Base-by-base conservation (phyloP, 768 basidiomycete species). In the Rhodotorula toruloides region DNA sequence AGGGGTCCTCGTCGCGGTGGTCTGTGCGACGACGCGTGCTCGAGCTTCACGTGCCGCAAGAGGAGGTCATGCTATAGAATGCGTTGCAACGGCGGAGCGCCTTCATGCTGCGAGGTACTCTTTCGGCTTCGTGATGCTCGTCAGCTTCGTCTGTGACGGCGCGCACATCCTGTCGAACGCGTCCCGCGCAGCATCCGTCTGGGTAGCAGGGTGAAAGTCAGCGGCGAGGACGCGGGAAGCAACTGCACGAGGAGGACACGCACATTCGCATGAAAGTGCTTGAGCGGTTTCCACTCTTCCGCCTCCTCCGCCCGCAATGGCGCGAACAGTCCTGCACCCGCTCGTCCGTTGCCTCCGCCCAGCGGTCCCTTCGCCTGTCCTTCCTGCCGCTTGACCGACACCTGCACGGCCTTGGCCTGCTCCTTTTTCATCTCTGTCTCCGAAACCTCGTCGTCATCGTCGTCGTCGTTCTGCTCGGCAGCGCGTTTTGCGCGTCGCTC, bases 381-480 rank as follows among this genome's bases (percentile, higher is more conserved):
- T 2, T 42, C 60, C 32, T 37, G 34, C 53, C 44, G 53, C 67
- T 68, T 68, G 54, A 72, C 42, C 54, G 61, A 63, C 19, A 72
- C 71, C 64, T 72, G 71, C 0, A 72, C 71, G 2, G 71, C 71
- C 57, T 72, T 72, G 5, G 63, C 63, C 29, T 50, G 63, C 47
- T 68, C 71, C 44, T 65, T 61, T 31, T 66, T 66, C 39, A 72
- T 49, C 56, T 69, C 69, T n/a, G 69, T 65, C 39, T 72, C 71
- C n/a, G 64, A 65, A 14, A 67, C 31, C 37, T 74, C 74, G 54
- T 74, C 74, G 11, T 74, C 74, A 14, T 47, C 56, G 19, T 65
- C 65, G 39, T 68, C 64, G 19, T 63, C 68, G 21, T 63, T 47
- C 17, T 61, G 42, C 9, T 70, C 58, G 9, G 67, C 64, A 25